Evolutionary conservation across 495 filamentous ascomycete genomes (phyloP).

Genomic region (Cercophora newfieldiana): DNA sequence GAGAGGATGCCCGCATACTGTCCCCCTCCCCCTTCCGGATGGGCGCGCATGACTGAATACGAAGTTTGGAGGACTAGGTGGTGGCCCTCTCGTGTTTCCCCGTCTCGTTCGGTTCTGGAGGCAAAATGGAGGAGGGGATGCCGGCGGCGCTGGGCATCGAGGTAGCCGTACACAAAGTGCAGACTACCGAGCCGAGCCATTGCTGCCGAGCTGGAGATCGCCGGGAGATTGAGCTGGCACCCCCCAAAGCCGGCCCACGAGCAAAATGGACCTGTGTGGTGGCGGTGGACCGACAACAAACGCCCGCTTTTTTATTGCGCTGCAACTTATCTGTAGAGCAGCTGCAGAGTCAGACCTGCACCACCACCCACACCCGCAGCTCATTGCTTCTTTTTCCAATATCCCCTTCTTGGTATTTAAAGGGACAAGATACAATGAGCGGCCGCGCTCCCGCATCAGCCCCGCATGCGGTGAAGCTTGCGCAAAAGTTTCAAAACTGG

Average conservation of each 20-base stretch:
- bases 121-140: background rate
- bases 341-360: background rate
- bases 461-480: background rate
- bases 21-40: background rate
- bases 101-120: background rate
- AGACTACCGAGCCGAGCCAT: constrained; percentile 12
- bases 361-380: background rate
- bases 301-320: background rate
- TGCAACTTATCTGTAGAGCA: background rate
- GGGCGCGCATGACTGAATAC: background rate
- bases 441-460: constrained; percentile 5
- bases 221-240: constrained; percentile 2
- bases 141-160: background rate
- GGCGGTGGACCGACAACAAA: constrained; percentile 3
- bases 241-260: background rate
- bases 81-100: background rate
- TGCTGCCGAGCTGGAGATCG: constrained; percentile 17
- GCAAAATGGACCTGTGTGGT: background rate
- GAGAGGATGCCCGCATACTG: background rate
- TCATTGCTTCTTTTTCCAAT: constrained; percentile 13
- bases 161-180: background rate
- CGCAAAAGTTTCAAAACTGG: background rate
- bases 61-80: background rate
- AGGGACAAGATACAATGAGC: background rate
- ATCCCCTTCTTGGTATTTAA: constrained; percentile 5